phyloP scores from a whole-genome alignment of 2,329 filamentous ascomycete genomes.

The Penicillium verrucosum region DNA sequence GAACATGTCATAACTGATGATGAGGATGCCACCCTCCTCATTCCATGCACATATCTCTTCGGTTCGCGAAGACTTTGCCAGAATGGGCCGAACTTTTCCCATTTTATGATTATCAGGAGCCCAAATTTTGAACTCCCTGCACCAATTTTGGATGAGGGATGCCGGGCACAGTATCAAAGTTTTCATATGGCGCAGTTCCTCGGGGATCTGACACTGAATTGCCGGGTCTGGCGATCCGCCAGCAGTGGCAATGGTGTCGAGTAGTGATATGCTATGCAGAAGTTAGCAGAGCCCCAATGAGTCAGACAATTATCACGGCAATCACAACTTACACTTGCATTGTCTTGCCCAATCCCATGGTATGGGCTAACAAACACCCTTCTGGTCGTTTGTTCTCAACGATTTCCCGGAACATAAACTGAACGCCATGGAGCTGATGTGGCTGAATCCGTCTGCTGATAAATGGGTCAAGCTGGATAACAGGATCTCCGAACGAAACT shows the following conservation, averaged over 20 bases:
- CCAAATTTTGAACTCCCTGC: too few species aligned
- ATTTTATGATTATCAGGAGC: too few species aligned
- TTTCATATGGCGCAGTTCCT: too few species aligned
- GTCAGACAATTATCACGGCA: too few species aligned
- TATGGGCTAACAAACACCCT: constrained; percentile 80
- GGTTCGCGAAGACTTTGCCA: constrained; percentile 11
- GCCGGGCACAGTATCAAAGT: too few species aligned
- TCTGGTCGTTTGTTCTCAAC: constrained; percentile 61
- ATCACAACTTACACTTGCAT: constrained; percentile 67
- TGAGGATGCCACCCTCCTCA: constrained; percentile 64
- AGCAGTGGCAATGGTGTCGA: constrained; percentile 69
- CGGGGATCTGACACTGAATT: too few species aligned
- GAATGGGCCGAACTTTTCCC: constrained; percentile 33
- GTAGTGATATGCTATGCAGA: constrained; percentile 62
- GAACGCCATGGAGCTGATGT: constrained; percentile 69
- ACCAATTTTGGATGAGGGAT: too few species aligned
- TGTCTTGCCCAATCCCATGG: constrained; percentile 90
- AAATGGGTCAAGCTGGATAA: constrained; percentile 55
- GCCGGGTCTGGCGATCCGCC: constrained; percentile 47
- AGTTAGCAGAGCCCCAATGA: neutral
- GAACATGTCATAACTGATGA: constrained; percentile 73
- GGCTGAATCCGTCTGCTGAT: constrained; percentile 41
- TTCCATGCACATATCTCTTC: constrained; percentile 59
- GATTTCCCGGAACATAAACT: constrained; percentile 85
- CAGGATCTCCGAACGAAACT: constrained; percentile 43